phyloP scores from a whole-genome alignment of 352 stramenopile genomes.

The Phytophthora tubulina region DNA sequence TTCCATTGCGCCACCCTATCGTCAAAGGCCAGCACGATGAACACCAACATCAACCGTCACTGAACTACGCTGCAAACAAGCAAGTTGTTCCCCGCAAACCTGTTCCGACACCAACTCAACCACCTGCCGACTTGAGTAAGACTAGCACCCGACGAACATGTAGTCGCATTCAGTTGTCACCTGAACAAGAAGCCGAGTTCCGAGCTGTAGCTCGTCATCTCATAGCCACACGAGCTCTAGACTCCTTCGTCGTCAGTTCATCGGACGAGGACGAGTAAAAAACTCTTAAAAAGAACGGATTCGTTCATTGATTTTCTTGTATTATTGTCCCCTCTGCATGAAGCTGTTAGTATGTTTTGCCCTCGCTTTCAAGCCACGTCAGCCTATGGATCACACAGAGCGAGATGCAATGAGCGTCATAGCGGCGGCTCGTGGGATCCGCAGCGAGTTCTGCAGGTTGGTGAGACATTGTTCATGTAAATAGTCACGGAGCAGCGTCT shows the following conservation, averaged over 20 bases:
- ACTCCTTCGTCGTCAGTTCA: conserved; percentile 43
- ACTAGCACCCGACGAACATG: background rate
- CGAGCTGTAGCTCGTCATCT: conserved; percentile 47
- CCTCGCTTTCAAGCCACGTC: conserved; percentile 3
- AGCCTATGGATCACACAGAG: conserved; percentile 23
- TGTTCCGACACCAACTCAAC: background rate
- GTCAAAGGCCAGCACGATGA: background rate
- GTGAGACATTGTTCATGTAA: conserved; percentile 82
- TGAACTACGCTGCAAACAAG: background rate
- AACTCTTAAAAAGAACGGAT: background rate
- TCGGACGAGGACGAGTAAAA: conserved; percentile 41
- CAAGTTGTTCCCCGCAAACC: background rate
- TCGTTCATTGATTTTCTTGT: conserved; percentile 16
- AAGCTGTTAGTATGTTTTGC: conserved; percentile 26
- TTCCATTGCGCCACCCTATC: background rate
- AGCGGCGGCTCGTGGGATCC: conserved; percentile 68
- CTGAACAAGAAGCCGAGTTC: conserved; percentile 51
- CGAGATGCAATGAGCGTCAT: conserved; percentile 61
- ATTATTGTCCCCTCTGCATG: conserved; percentile 16
- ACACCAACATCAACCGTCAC: background rate
- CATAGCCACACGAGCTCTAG: conserved; percentile 36
- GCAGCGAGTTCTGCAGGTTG: conserved; percentile 77
- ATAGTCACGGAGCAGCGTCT: conserved; percentile 78
- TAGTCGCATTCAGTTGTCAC: conserved; percentile 11
- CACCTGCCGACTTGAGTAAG: background rate